A percentile compares a stretch with the other conserved stretches of the same genome.
phyloP scores from a whole-genome alignment of 148 eudicot genomes.

The Fagopyrum tataricum region DNA sequence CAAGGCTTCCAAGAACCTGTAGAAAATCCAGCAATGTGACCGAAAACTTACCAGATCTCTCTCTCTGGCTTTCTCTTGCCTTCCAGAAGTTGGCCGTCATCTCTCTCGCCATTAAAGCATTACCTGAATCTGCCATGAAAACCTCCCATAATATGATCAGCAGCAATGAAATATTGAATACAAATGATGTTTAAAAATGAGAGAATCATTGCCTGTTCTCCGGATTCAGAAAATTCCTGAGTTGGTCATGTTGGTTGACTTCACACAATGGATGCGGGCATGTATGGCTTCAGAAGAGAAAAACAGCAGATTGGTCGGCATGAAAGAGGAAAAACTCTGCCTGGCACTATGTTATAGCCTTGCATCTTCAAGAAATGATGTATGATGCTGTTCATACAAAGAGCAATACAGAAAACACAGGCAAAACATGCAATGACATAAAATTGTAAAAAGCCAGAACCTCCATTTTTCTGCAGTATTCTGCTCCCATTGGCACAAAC shows the following conservation, averaged over 20 bases:
- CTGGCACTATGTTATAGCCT: neutral
- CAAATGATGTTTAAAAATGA: neutral
- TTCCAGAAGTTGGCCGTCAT: neutral
- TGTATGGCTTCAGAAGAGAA: neutral
- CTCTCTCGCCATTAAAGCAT: neutral
- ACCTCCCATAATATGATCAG: neutral
- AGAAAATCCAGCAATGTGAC: conserved; percentile 35
- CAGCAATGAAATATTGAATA: neutral
- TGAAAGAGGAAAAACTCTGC: neutral
- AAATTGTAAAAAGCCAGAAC: conserved; percentile 31
- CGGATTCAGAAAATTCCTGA: neutral
- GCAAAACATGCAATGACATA: neutral
- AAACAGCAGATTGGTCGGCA: neutral
- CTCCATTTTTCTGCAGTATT: conserved; percentile 34
- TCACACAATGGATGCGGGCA: neutral
- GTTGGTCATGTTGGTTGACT: neutral
- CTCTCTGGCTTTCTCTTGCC: conserved; percentile 33
- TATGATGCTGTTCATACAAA: neutral
- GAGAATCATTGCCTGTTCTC: neutral
- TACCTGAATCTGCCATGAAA: neutral
- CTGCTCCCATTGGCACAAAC: conserved; percentile 17
- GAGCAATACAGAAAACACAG: neutral
- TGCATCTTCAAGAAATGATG: neutral
- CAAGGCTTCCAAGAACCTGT: neutral
- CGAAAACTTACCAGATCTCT: conserved; percentile 36